A percentile compares a stretch with the other conserved stretches of the same genome.
phyloP scores from a whole-genome alignment of 441 rosid species.

The Biscutella laevigata region DNA sequence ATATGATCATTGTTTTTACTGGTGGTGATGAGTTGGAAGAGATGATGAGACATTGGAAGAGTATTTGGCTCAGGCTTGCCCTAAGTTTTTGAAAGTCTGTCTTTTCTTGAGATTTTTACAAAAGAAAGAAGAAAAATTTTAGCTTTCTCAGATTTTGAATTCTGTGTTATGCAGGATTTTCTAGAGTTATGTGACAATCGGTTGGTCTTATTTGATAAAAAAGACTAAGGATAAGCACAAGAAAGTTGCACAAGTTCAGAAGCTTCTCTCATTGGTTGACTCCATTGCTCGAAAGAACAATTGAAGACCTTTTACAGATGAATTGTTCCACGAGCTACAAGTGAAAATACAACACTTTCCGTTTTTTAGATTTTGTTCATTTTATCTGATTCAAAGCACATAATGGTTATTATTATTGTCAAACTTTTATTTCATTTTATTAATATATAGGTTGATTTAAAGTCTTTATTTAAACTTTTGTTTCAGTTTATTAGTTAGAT shows the following conservation, averaged over 20 bases:
- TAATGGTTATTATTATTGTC: too few species aligned
- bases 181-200: slow-evolving; percentile 49
- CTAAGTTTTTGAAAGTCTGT: slow-evolving; percentile 61
- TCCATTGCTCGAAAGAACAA: slow-evolving; percentile 38
- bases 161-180: slow-evolving; percentile 41
- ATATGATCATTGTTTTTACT: slow-evolving; percentile 76
- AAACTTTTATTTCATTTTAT: too few species aligned
- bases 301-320: slow-evolving; percentile 69
- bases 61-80: slow-evolving; percentile 54
- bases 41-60: slow-evolving; percentile 61
- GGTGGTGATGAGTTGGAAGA: slow-evolving; percentile 89
- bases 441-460: too few species aligned
- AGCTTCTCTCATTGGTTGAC: slow-evolving; percentile 55
- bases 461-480: too few species aligned
- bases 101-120: too few species aligned
- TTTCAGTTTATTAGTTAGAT: too few species aligned
- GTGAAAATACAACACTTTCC: too few species aligned
- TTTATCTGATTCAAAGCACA: too few species aligned
- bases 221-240: slow-evolving; percentile 50
- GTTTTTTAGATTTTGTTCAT: too few species aligned
- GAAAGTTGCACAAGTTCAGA: slow-evolving; percentile 44
- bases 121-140: too few species aligned
- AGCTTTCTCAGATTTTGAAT: neutral
- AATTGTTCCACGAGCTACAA: slow-evolving; percentile 54
- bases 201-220: slow-evolving; percentile 63